Evolutionary conservation across 2,329 filamentous ascomycete species (phyloP).

Genomic region (Ilyonectria destructans): DNA sequence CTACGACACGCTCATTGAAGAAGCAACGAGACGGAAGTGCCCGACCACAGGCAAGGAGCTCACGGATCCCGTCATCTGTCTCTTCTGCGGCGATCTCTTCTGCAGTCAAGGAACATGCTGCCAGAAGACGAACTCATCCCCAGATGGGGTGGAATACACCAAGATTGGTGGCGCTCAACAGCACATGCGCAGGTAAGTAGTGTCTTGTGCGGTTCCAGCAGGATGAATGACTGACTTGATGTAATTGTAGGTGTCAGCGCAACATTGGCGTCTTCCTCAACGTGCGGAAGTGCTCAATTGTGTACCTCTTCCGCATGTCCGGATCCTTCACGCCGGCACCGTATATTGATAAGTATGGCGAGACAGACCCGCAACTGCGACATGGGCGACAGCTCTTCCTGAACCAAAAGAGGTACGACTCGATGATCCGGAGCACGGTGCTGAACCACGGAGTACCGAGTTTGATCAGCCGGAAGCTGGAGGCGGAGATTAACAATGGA

Average conservation of each 20-base stretch:
- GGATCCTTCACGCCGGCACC: conserved; percentile 91
- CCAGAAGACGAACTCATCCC: conserved; percentile 73
- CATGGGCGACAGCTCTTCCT: conserved; percentile 92
- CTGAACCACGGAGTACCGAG: conserved; percentile 89
- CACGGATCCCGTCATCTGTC: conserved; percentile 90
- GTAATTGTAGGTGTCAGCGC: conserved; percentile 81
- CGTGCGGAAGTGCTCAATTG: conserved; percentile 93
- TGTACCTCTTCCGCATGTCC: conserved; percentile 86
- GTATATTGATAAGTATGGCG: conserved; percentile 96
- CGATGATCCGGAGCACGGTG: conserved; percentile 88
- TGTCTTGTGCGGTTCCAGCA: not conserved
- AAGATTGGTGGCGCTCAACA: conserved; percentile 89
- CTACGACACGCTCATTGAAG: conserved; percentile 93
- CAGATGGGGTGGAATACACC: conserved; percentile 58
- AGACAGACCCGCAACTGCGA: conserved; percentile 91
- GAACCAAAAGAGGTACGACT: conserved; percentile 95
- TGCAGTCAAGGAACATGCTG: conserved; percentile 97
- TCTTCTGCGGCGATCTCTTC: conserved; percentile 97
- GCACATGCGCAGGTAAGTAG: conserved; percentile 85
- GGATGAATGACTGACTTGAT: conserved; percentile 4
- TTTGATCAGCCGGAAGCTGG: conserved; percentile 89
- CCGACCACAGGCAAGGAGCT: conserved; percentile 93
- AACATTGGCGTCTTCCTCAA: conserved; percentile 97
- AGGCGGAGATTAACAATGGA: conserved; percentile 96
- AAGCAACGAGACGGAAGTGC: conserved; percentile 87